Conservation (phyloP, 495 filamentous ascomycete genomes). For the Penicillium dipodomyicola region DNA sequence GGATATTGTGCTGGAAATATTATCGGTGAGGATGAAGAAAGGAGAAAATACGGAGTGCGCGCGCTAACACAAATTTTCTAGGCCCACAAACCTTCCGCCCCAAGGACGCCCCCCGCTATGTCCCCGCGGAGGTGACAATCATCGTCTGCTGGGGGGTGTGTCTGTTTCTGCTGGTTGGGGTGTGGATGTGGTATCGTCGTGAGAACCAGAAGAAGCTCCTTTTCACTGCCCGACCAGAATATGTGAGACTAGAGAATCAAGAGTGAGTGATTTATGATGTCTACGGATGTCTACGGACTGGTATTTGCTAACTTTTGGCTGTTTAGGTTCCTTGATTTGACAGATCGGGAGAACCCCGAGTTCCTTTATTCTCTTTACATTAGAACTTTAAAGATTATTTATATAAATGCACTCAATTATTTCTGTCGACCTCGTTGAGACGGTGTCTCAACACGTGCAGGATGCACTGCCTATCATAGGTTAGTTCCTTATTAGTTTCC, state of each 20-base stretch:
- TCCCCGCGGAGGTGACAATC: slow-evolving; percentile 66
- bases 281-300: no score
- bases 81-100: slow-evolving; percentile 60
- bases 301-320: slow-evolving; percentile 9
- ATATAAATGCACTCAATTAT: no score
- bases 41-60: neutral
- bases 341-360: slow-evolving; percentile 49
- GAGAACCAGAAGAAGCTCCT: slow-evolving; percentile 61
- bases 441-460: slow-evolving; percentile 4
- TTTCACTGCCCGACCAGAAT: slow-evolving; percentile 53
- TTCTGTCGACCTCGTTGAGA: slow-evolving; percentile 5
- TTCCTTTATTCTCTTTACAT: slow-evolving; percentile 38
- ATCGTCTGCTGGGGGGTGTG: slow-evolving; percentile 62
- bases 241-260: slow-evolving; percentile 66
- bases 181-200: slow-evolving; percentile 58
- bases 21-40: slow-evolving; percentile 38
- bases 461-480: neutral
- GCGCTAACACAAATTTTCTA: slow-evolving; percentile 19
- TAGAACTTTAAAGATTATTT: neutral
- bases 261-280: slow-evolving; percentile 40
- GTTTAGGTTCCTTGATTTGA: slow-evolving; percentile 54
- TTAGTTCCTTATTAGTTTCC: neutral
- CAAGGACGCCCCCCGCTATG: slow-evolving; percentile 58
- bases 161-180: slow-evolving; percentile 56
- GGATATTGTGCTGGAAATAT: slow-evolving; percentile 52